Base-by-base conservation (phyloP, 179 eudicot genomes). In the Vitellaria paradoxa region DNA sequence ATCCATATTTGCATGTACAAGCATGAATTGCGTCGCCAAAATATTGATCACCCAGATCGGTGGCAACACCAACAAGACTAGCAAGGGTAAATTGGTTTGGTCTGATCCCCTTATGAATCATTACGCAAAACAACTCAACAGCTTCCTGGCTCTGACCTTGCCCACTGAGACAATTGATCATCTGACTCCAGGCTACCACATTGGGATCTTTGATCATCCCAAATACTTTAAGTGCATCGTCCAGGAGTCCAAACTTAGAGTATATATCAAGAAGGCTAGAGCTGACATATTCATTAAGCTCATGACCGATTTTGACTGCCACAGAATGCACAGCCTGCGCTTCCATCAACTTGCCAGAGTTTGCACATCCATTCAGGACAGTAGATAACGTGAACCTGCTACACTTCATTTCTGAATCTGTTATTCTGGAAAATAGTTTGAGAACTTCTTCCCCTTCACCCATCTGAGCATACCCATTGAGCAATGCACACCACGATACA, bases 401-500 rank as follows among this genome's bases (percentile, higher is more conserved):
- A 49, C 82, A 79, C 79, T 73, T 75, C 72, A 77, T 50, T 20
- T 84, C 76, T 12, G 80, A 37, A 13, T 80, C 80, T 14, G 47
- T 30, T 85, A 86, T 82, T 10, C 61, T 53, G 4, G 59, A 47
- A 65, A 76, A 91, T 70, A 80, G 82, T 83, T 74, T 83, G 84
- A 76, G 52, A 52, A 72, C 90, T 86, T 82, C 87, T 74, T 40
- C 88, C 80, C 77, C 80, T 49, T 84, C 68, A 63, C 87, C 85
- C 24, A 81, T 83, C 78, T 85, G 82, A 47, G 92, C 91, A 68
- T 83, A 90, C 14, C 97, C 97, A 74, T 83, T 85, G 76, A 93
- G 90, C 88, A 93, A 87, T 8, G 89, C 76, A 78, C 89, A 90
- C 94, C 96, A 93, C 68, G 91, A 85, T 40, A 91, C 91, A 73